Conservation (phyloP, 169 alveolate species). For the Eimeria brunetti region DNA sequence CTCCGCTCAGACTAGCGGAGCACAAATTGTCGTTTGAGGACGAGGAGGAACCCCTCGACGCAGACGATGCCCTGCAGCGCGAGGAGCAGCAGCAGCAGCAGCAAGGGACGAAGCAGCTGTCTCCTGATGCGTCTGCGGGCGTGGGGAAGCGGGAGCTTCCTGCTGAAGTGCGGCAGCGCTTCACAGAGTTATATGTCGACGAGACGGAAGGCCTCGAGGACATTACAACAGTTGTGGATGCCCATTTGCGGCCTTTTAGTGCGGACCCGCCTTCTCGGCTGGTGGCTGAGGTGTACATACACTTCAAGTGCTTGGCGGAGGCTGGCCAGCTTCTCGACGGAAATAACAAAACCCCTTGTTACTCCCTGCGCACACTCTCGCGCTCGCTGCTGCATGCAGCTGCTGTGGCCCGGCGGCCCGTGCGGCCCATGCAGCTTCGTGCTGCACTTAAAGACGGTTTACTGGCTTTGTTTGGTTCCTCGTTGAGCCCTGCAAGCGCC, state of each 20-base stretch:
- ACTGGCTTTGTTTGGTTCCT: constrained; percentile 85
- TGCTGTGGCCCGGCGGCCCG: constrained; percentile 74
- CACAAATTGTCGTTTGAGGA: constrained; percentile 45
- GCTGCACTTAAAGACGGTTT: constrained; percentile 85
- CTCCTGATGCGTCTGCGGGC: constrained; percentile 91
- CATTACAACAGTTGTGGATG: constrained; percentile 57
- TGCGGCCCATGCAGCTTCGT: constrained; percentile 34
- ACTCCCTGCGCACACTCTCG: constrained; percentile 91
- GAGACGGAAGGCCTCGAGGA: constrained; percentile 88
- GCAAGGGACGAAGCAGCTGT: constrained; percentile 84
- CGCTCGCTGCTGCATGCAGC: constrained; percentile 90
- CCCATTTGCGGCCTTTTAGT: constrained; percentile 55
- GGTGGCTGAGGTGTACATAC: constrained; percentile 80
- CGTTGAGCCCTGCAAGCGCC: constrained; percentile 71
- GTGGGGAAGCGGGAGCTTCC: constrained; percentile 99
- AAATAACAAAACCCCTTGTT: constrained; percentile 82
- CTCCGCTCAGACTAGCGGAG: constrained; percentile 75
- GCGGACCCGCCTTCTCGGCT: constrained; percentile 81
- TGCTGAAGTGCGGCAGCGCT: constrained; percentile 93
- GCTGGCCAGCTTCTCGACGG: constrained; percentile 81
- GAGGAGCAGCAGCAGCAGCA: constrained; percentile 81
- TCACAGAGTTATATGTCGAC: constrained; percentile 97
- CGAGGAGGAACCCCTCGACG: not conserved
- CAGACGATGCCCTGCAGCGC: not conserved
- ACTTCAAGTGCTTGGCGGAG: constrained; percentile 55